Base-by-base conservation (phyloP, 768 basidiomycete genomes). In the Macrolepiota fuliginosa region DNA sequence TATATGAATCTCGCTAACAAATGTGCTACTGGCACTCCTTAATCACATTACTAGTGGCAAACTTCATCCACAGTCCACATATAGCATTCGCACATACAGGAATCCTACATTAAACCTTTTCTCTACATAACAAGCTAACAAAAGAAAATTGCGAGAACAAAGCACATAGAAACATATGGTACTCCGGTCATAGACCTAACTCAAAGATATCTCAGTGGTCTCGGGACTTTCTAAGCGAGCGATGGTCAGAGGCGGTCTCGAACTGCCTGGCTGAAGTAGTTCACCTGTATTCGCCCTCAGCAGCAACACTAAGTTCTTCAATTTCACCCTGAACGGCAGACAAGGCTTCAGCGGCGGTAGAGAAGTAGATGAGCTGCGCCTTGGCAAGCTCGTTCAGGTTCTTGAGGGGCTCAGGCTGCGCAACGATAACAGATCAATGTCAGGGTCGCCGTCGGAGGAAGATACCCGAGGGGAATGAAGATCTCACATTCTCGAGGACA, bases 231-330 rank as follows among this genome's bases (percentile, higher is more conserved):
- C 91, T 93, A 55, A 64, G 62, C 53, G 40, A 24, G 7, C 1
- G 7, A 63, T 25, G 32, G 22, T 36, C 29, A 29, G 19, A 35
- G 36, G 39, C 15, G 19, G 51, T 37, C 4, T 1, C 35, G 22
- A 55, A 19, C 25, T 11, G 62, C 35, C 15, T 4, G 51, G 25
- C 32, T 54, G 24, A 36, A 4, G 5, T 1, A 5, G 36, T 66
- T 65, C 64, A 93, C 89, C 96, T 90, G 80, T 96, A 98, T 72
- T 96, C 93, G 61, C 92, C 93, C 75, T 98, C 96, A 0, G 96
- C 94, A 50, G 93, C 92, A 36, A 95, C 90, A 62, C 88, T 89
- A 66, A 96, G 82, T 67, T 98, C 95, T 65, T 97, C 96, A 52
- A 98, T 90, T 73, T 97, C 94, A 53, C 91, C 92, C 72, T 96